Conservation (phyloP, 2,329 filamentous ascomycete species). For the Diaporthe sp. region DNA sequence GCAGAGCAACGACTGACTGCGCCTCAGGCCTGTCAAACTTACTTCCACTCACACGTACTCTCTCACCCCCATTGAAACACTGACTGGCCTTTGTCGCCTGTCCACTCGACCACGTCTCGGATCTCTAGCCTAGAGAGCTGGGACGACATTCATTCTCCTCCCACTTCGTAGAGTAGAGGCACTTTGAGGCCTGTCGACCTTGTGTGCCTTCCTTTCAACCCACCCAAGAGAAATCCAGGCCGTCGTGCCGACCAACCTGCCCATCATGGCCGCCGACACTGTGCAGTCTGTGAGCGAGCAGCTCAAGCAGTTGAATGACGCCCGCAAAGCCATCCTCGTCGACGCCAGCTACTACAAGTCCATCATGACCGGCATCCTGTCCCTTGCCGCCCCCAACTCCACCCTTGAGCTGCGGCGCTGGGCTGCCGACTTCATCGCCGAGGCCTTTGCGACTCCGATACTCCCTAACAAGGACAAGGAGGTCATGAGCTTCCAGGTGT, state of each 20-base stretch:
- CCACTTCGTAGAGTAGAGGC: slow-evolving; percentile 40
- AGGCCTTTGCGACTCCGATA: slow-evolving; percentile 94
- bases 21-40: slow-evolving; percentile 2
- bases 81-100: slow-evolving; percentile 11
- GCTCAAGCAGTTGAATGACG: slow-evolving; percentile 89
- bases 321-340: slow-evolving; percentile 88
- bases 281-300: slow-evolving; percentile 76
- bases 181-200: slow-evolving; percentile 29
- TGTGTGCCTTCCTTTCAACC: slow-evolving; percentile 28
- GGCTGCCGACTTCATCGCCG: slow-evolving; percentile 95
- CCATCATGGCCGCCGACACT: slow-evolving; percentile 65
- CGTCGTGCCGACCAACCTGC: slow-evolving; percentile 28
- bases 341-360: slow-evolving; percentile 91
- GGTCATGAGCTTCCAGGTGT: slow-evolving; percentile 80
- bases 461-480: slow-evolving; percentile 84
- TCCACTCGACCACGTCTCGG: slow-evolving; percentile 2
- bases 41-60: background rate
- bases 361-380: slow-evolving; percentile 93
- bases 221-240: background rate
- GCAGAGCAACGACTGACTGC: background rate
- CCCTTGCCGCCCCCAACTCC: slow-evolving; percentile 83
- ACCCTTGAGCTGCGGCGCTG: slow-evolving; percentile 89
- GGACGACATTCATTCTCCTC: background rate
- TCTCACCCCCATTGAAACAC: slow-evolving; percentile 3
- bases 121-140: slow-evolving; percentile 5